These are phyloP conservation scores for Arthrocladium fulminans DNA, from an alignment of 2,329 filamentous ascomycete genomes.

Conservation along the genomic window DNA sequence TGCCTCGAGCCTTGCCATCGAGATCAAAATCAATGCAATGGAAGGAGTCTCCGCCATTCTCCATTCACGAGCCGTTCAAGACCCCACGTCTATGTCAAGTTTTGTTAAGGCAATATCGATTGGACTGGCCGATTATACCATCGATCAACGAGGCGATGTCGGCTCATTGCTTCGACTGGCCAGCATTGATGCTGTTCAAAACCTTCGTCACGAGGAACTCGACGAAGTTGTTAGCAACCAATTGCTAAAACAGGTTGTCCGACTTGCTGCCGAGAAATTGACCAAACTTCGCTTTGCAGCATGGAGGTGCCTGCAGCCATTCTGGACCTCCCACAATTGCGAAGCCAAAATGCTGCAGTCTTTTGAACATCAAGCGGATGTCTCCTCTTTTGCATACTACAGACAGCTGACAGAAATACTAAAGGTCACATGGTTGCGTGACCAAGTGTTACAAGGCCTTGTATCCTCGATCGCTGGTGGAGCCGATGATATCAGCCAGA, in stretches of 20 bases:
- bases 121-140: constrained; percentile 77
- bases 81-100: constrained; percentile 25
- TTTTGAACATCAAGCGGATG: constrained; percentile 37
- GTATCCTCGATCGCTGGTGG: constrained; percentile 38
- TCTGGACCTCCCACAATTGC: constrained; percentile 39
- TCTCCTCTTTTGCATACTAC: constrained; percentile 38
- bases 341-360: constrained; percentile 1
- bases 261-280: constrained; percentile 78
- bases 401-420: constrained; percentile 33
- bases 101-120: constrained; percentile 23
- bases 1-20: constrained; percentile 16
- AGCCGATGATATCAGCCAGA: constrained; percentile 36
- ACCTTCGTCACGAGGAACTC: constrained; percentile 21
- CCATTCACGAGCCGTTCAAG: neutral
- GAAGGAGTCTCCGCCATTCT: constrained; percentile 9
- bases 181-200: constrained; percentile 58
- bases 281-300: constrained; percentile 65
- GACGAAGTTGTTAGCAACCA: constrained; percentile 5
- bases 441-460: constrained; percentile 34
- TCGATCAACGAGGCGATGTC: constrained; percentile 78
- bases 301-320: constrained; percentile 35
- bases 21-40: constrained; percentile 22
- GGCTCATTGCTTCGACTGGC: constrained; percentile 78
- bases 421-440: constrained; percentile 29
- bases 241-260: constrained; percentile 41